Conservation (phyloP, 2,329 filamentous ascomycete genomes). For the Botrytis porri region DNA sequence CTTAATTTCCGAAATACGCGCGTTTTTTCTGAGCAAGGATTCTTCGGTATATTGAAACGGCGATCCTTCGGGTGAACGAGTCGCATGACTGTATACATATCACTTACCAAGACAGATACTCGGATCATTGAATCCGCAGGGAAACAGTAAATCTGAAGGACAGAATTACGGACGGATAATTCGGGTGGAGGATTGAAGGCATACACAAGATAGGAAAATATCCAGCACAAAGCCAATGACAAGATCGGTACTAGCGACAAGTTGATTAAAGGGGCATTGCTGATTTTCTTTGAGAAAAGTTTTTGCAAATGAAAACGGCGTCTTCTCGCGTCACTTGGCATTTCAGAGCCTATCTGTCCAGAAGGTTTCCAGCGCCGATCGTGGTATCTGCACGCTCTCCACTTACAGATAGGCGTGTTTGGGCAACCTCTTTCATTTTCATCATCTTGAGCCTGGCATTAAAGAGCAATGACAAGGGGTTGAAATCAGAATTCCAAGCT, state of each 20-base stretch:
- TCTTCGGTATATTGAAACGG: background rate
- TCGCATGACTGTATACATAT: background rate
- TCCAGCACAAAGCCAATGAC: background rate
- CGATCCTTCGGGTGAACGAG: background rate
- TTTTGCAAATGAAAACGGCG: background rate
- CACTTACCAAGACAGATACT: background rate
- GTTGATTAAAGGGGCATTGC: background rate
- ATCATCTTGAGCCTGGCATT: conserved; percentile 99
- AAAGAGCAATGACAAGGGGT: conserved; percentile 99
- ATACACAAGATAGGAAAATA: background rate
- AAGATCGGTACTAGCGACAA: background rate
- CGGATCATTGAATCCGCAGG: background rate
- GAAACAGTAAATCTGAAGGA: background rate
- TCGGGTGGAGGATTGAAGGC: background rate
- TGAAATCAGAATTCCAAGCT: conserved; percentile 95
- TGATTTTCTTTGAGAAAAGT: accelerated
- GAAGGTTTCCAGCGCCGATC: background rate
- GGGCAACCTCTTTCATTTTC: conserved; percentile 91
- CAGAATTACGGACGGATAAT: background rate
- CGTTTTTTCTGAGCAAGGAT: background rate
- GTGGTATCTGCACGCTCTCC: conserved; percentile 64
- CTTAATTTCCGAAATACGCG: too few species aligned
- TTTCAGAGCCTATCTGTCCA: conserved; percentile 39
- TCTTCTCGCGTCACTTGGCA: background rate
- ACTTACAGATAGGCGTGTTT: conserved; percentile 99